Evolutionary conservation across 306 rosid species (phyloP).

Genomic region (Sicyos edulis): DNA sequence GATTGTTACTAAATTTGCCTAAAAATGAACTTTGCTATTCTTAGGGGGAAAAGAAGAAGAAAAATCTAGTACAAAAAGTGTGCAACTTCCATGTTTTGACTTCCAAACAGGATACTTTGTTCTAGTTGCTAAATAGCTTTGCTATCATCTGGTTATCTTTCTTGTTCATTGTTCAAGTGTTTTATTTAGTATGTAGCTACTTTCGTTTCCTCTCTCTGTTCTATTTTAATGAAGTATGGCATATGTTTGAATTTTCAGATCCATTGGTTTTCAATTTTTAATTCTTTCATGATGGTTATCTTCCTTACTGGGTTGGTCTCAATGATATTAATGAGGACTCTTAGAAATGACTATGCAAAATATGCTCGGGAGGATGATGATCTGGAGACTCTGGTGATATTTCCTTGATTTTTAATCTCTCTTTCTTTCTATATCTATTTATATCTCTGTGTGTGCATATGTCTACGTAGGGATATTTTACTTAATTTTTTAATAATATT

Average conservation of each 20-base stretch:
- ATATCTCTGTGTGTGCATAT: background rate
- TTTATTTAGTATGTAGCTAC: background rate
- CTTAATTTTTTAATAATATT: no score
- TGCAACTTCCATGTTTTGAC: no score
- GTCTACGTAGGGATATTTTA: no score
- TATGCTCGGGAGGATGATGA: slow-evolving; percentile 98
- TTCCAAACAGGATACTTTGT: no score
- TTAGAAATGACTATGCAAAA: slow-evolving; percentile 95
- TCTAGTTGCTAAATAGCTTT: background rate
- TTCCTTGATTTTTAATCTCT: slow-evolving; percentile 18
- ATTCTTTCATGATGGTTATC: slow-evolving; percentile 99
- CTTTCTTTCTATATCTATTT: background rate
- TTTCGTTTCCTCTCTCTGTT: slow-evolving; percentile 5
- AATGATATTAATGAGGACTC: slow-evolving; percentile 95
- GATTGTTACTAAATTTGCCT: background rate
- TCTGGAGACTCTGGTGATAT: slow-evolving; percentile 75
- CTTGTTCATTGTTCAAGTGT: background rate
- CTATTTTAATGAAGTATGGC: slow-evolving; percentile 15
- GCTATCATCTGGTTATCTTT: background rate
- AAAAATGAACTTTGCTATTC: background rate
- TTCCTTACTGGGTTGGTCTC: slow-evolving; percentile 98
- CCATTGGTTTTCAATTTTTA: slow-evolving; percentile 97
- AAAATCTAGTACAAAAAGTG: no score
- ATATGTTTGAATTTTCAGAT: slow-evolving; percentile 46
- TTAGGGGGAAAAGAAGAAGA: background rate